Base-by-base conservation (phyloP, 331 rosid species). In the Malus hybrid region DNA sequence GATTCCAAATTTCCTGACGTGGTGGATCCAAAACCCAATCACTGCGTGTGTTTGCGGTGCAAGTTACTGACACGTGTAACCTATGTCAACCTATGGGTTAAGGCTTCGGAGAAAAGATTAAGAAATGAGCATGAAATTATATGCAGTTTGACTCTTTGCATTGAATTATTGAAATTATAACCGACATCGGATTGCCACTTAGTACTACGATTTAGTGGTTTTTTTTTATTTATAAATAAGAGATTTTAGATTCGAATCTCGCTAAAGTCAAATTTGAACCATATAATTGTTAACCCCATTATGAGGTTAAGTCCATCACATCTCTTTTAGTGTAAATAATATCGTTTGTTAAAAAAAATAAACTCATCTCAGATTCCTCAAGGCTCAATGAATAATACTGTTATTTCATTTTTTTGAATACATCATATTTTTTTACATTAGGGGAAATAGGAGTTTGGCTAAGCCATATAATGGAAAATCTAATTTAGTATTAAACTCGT, bases 1-100 rank as follows among this genome's bases (percentile, higher is more conserved):
- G 19, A 46, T 3, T 82, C 81, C 73, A 72, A 80, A 34, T 19
- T 71, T 72, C 79, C 81, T 85, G 86, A 79, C 87, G 71, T 82
- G 84, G 74, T 10, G n/a, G 48, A 16, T 81, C 39, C 32, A 44
- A 4, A 57, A 58, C 14, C 79, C 78, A 76, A 75, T 82, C 85
- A 78, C 76, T 72, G 81, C 75, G 76, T 78, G 63, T 42, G 32
- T 74, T 28, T 60, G 80, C 67, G 79, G 78, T 44, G 19, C 64
- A 70, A 14, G 55, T 52, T 42, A 70, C 22, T 6, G 62, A 81
- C 88, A 84, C 79, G 82, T 80, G 88, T 76, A 28, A 52, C 13
- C 15, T 60, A 30, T 9, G 36, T 65, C 19, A 68, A 12, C 67
- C 72, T 1, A 14, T 33, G 20, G 48, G 15, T 24, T 24, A n/a